A percentile compares a stretch with the other conserved stretches of the same genome.
phyloP scores from a whole-genome alignment of 2,329 filamentous ascomycete species.

The Penicillium sp. region DNA sequence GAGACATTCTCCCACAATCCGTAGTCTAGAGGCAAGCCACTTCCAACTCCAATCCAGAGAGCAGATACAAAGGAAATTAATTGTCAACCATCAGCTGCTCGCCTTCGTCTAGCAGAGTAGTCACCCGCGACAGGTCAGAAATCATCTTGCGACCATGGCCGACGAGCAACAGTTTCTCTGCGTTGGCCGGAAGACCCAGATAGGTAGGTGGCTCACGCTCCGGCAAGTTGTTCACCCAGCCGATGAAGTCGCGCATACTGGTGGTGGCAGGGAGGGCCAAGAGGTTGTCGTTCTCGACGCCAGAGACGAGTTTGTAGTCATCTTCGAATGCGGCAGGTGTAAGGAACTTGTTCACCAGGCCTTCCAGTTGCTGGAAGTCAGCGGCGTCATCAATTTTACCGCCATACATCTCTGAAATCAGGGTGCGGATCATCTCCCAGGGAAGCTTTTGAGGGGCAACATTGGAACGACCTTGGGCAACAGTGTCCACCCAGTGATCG shows the following conservation, averaged over 20 bases:
- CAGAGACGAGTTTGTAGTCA: slow-evolving; percentile 81
- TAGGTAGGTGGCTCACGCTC: slow-evolving; percentile 97
- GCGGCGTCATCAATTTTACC: slow-evolving; percentile 92
- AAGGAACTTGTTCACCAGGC: slow-evolving; percentile 73
- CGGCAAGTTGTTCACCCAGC: slow-evolving; percentile 86
- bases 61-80: slow-evolving; percentile 20
- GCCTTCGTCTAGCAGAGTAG: slow-evolving; percentile 85
- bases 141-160: slow-evolving; percentile 84
- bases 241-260: slow-evolving; percentile 77
- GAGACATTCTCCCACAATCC: slow-evolving; percentile 4
- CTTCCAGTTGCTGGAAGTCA: slow-evolving; percentile 71
- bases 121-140: slow-evolving; percentile 77
- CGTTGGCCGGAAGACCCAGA: slow-evolving; percentile 87
- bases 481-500: slow-evolving; percentile 85
- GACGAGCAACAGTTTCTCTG: slow-evolving; percentile 89
- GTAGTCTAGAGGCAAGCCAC: slow-evolving; percentile 7
- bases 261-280: slow-evolving; percentile 78
- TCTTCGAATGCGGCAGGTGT: slow-evolving; percentile 89
- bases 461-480: slow-evolving; percentile 82
- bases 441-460: slow-evolving; percentile 90
- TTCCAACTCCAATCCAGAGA: slow-evolving; percentile 9
- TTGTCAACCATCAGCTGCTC: slow-evolving; percentile 80
- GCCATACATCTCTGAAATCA: slow-evolving; percentile 92
- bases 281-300: slow-evolving; percentile 56
- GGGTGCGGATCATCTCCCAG: slow-evolving; percentile 90